Evolutionary conservation across 1,284 basidiomycete genomes (phyloP).

Genomic region (Ganoderma sinense): DNA sequence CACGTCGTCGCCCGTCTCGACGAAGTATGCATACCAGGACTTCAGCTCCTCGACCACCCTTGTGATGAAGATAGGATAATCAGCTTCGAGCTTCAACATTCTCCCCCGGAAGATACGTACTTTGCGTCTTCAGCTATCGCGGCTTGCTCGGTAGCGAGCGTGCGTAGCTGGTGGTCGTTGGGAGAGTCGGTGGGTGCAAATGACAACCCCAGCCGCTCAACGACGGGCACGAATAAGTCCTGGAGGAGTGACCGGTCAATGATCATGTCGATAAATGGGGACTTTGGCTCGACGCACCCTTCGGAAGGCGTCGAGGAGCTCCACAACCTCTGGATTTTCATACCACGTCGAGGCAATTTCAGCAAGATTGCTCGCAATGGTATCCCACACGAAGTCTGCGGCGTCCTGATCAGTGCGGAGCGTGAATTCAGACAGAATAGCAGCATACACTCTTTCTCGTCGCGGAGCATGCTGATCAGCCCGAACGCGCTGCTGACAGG

Average conservation of each 20-base stretch:
- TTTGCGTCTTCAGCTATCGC: slow-evolving; percentile 66
- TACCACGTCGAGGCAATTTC: slow-evolving; percentile 81
- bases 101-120: slow-evolving; percentile 41
- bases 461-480: slow-evolving; percentile 71
- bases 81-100: background rate
- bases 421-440: background rate
- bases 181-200: slow-evolving; percentile 75
- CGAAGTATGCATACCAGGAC: slow-evolving; percentile 76
- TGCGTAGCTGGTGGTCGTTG: slow-evolving; percentile 81
- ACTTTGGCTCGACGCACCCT: slow-evolving; percentile 47
- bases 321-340: slow-evolving; percentile 75
- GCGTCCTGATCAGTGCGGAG: background rate
- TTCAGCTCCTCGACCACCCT: slow-evolving; percentile 81
- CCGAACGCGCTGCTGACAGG: slow-evolving; percentile 82
- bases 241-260: slow-evolving; percentile 36
- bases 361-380: slow-evolving; percentile 63
- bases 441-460: slow-evolving; percentile 78
- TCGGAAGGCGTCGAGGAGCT: slow-evolving; percentile 70
- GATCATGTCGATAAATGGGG: background rate
- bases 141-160: slow-evolving; percentile 75
- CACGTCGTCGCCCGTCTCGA: slow-evolving; percentile 80
- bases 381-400: slow-evolving; percentile 79
- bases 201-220: slow-evolving; percentile 84
- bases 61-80: background rate
- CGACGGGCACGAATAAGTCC: slow-evolving; percentile 82